A percentile compares a stretch with the other conserved stretches of the same genome.
phyloP scores from a whole-genome alignment of 768 basidiomycete genomes.

The Tulasnella sp. region DNA sequence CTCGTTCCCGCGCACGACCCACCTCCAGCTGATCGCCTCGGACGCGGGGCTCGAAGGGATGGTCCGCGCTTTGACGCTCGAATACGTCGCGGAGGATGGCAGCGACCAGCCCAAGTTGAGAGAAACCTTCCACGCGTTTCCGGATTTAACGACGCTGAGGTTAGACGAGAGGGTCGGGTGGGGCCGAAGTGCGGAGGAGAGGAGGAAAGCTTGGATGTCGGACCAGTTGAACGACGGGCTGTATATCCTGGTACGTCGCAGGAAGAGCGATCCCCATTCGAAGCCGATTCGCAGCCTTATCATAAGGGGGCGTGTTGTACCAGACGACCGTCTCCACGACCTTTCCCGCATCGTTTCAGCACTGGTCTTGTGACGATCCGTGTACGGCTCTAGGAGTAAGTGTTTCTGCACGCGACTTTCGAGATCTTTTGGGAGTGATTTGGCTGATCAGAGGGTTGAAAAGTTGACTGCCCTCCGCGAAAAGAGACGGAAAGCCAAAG shows the following conservation, averaged over 20 bases:
- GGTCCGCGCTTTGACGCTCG: background rate
- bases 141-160: background rate
- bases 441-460: no score
- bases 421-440: no score
- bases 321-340: background rate
- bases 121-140: background rate
- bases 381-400: background rate
- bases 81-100: background rate
- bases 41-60: background rate
- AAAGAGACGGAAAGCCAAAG: no score
- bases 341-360: background rate
- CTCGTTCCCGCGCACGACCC: background rate
- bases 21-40: background rate
- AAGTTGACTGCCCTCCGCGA: no score
- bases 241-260: background rate
- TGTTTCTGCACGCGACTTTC: no score
- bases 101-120: background rate
- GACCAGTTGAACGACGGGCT: background rate
- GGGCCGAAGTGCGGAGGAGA: background rate
- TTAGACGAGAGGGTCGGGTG: background rate
- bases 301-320: background rate
- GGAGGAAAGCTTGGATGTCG: background rate
- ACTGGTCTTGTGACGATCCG: background rate
- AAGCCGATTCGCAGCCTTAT: background rate
- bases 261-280: background rate